Conservation (phyloP, 2,329 filamentous ascomycete genomes). For the Alternaria dauci region DNA sequence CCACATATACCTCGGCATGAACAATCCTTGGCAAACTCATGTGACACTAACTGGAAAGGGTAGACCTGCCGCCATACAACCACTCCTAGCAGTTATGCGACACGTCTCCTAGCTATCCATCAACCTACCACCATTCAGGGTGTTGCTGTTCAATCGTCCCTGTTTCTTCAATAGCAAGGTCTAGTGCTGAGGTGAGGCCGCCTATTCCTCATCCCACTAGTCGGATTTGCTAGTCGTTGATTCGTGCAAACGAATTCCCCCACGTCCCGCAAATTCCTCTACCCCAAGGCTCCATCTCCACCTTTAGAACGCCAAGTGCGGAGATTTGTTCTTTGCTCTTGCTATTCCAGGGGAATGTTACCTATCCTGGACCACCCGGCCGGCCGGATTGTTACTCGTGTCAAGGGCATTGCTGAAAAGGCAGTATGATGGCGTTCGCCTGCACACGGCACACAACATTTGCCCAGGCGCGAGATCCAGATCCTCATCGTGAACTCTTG, state of each 20-base stretch:
- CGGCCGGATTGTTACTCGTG: neutral
- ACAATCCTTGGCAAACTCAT: too few species aligned
- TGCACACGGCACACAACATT: neutral
- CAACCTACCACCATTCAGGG: neutral
- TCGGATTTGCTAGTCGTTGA: neutral
- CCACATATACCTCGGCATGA: too few species aligned
- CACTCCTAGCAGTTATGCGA: neutral
- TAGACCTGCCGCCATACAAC: neutral
- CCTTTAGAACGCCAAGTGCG: neutral
- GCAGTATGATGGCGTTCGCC: neutral
- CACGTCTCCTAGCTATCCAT: neutral
- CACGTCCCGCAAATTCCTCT: neutral
- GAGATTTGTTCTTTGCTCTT: neutral
- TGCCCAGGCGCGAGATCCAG: constrained; percentile 3
- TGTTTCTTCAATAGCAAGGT: neutral
- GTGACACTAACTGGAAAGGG: neutral
- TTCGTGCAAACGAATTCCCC: neutral
- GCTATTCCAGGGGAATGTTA: neutral
- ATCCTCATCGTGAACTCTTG: neutral
- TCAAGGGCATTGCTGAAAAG: neutral
- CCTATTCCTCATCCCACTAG: neutral
- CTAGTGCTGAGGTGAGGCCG: neutral
- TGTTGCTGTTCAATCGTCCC: neutral
- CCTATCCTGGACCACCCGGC: neutral
- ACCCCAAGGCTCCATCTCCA: neutral